Conservation (phyloP, 2,329 filamentous ascomycete genomes). For the Emericellopsis cladophorae region DNA sequence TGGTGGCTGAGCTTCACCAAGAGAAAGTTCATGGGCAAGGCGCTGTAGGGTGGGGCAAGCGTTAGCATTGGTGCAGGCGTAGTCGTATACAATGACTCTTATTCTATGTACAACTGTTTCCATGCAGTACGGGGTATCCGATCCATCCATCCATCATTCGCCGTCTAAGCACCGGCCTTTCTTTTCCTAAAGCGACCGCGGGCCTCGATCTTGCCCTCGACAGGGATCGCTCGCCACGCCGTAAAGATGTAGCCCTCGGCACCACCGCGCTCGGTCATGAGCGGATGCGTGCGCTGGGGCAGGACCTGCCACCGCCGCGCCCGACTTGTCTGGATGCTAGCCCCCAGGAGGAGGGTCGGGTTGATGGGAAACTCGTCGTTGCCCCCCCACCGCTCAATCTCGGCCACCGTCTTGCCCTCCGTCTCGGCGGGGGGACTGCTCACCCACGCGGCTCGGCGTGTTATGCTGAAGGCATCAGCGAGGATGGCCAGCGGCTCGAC, state of each 20-base stretch:
- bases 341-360: constrained; percentile 69
- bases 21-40: constrained; percentile 99
- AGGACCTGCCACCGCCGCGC: constrained; percentile 81
- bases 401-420: constrained; percentile 28
- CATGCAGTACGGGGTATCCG: not conserved
- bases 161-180: constrained; percentile 29
- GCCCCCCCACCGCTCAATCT: constrained; percentile 44
- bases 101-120: not conserved
- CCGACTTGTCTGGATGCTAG: constrained; percentile 68
- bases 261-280: constrained; percentile 83
- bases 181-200: constrained; percentile 67
- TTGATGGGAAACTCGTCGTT: constrained; percentile 74
- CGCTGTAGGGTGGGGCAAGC: constrained; percentile 38
- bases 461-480: constrained; percentile 74
- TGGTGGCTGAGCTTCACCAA: constrained; percentile 99
- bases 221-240: constrained; percentile 67
- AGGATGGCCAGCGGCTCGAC: constrained; percentile 68
- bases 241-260: constrained; percentile 87
- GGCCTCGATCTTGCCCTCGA: constrained; percentile 68
- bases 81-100: not conserved
- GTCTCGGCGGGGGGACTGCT: constrained; percentile 34
- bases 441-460: constrained; percentile 65
- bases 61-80: not conserved
- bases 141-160: no score
- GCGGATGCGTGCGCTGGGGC: constrained; percentile 79